Evolutionary conservation across 2,329 filamentous ascomycete genomes (phyloP).

Genomic region (Pseudogymnoascus verrucosus): DNA sequence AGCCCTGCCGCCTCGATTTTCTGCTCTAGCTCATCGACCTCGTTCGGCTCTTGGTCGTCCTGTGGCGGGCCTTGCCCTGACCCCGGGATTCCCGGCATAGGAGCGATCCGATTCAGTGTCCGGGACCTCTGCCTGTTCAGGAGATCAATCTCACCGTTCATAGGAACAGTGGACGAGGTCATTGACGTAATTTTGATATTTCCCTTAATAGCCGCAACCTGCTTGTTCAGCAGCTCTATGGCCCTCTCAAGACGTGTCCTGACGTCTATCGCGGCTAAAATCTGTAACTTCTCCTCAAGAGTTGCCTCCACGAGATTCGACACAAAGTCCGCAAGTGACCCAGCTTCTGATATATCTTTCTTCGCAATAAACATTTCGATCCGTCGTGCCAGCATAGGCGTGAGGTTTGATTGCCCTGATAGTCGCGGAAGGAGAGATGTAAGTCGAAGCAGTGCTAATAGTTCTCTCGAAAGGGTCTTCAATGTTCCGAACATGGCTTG

Average conservation of each 20-base stretch:
- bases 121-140: constrained; percentile 37
- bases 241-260: constrained; percentile 73
- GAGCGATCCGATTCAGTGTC: constrained; percentile 15
- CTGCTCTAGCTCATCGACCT: constrained; percentile 86
- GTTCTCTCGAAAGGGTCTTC: constrained; percentile 76
- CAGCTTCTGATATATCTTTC: constrained; percentile 75
- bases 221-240: constrained; percentile 73
- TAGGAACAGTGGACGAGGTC: constrained; percentile 56
- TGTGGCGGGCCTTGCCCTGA: constrained; percentile 41
- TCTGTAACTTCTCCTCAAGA: constrained; percentile 83
- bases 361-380: constrained; percentile 81
- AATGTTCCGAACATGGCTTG: constrained; percentile 69
- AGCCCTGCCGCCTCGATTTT: constrained; percentile 75
- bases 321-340: constrained; percentile 90
- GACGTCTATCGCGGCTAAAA: constrained; percentile 73
- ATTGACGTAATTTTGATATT: constrained; percentile 80
- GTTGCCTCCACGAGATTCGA: constrained; percentile 80
- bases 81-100: constrained; percentile 29
- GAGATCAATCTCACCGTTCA: constrained; percentile 48
- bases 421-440: constrained; percentile 74
- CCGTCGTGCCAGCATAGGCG: constrained; percentile 75
- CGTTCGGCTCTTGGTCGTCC: constrained; percentile 76
- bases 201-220: constrained; percentile 76
- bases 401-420: constrained; percentile 56
- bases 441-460: constrained; percentile 75